phyloP scores from a whole-genome alignment of 176 grass and related monocot species.

The Areca catechu region DNA sequence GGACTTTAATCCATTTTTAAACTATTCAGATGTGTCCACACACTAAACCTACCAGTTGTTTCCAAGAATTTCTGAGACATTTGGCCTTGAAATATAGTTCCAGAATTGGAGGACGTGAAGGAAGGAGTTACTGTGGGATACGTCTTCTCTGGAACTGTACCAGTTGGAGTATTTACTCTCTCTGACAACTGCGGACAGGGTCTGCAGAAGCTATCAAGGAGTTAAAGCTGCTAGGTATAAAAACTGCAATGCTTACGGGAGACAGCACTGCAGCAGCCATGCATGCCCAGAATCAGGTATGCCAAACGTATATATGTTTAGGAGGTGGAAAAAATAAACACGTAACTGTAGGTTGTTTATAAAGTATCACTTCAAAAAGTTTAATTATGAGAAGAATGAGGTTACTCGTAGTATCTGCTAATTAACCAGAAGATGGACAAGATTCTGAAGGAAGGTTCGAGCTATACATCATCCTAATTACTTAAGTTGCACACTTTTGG shows the following conservation, averaged over 20 bases:
- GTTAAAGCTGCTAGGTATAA: conserved; percentile 70
- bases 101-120: conserved; percentile 33
- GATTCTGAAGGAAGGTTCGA: no score
- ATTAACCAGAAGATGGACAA: no score
- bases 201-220: conserved; percentile 65
- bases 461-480: no score
- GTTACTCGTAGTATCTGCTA: no score
- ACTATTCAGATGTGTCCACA: no score
- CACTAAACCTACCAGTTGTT: no score
- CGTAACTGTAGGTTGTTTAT: no score
- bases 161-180: conserved; percentile 73
- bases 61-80: no score
- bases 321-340: not conserved
- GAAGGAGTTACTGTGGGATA: conserved; percentile 69
- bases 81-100: conserved; percentile 35
- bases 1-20: no score
- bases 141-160: conserved; percentile 32
- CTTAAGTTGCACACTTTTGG: no score
- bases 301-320: not conserved
- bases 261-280: conserved; percentile 60
- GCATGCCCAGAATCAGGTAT: conserved; percentile 80
- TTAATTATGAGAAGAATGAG: no score
- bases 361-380: no score
- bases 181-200: conserved; percentile 79
- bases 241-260: conserved; percentile 87